Conservation (phyloP, 352 stramenopile species). For the Globisporangium orthogonon region DNA sequence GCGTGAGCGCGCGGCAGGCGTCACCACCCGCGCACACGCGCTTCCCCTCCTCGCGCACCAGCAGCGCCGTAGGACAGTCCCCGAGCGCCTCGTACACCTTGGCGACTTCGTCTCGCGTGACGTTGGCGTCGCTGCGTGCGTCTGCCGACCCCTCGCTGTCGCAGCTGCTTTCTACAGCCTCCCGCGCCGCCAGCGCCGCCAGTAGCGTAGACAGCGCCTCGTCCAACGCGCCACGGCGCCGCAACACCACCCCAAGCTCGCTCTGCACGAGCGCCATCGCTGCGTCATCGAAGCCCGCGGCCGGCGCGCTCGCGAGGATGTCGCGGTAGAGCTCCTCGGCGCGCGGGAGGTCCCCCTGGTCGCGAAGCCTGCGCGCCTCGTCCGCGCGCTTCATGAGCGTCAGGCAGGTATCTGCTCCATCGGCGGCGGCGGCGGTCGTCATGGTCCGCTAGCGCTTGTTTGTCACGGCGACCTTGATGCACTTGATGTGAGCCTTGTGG, state of each 20-base stretch:
- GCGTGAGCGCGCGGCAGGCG: constrained; percentile 40
- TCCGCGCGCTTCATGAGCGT: constrained; percentile 39
- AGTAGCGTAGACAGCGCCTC: constrained; percentile 43
- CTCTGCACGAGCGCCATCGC: constrained; percentile 55
- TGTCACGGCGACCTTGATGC: too few species aligned
- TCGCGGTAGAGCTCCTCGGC: constrained; percentile 41
- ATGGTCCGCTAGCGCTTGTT: neutral
- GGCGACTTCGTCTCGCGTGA: constrained; percentile 63
- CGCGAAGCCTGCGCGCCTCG: constrained; percentile 31
- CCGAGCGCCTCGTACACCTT: constrained; percentile 65
- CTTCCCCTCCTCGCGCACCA: constrained; percentile 29
- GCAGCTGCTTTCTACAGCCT: neutral
- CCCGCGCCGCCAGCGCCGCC: constrained; percentile 35
- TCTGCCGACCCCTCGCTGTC: constrained; percentile 16
- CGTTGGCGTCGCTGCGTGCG: constrained; percentile 48
- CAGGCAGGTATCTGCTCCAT: constrained; percentile 35
- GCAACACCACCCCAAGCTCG: constrained; percentile 44
- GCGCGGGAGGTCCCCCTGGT: constrained; percentile 28
- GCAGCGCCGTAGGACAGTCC: constrained; percentile 36
- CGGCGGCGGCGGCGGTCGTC: too few species aligned
- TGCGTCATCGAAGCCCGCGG: constrained; percentile 50
- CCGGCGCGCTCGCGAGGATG: constrained; percentile 32
- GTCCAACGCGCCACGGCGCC: constrained; percentile 33
- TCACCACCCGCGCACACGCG: constrained; percentile 48
- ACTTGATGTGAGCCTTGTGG: too few species aligned